Evolutionary conservation across 306 rosid genomes (phyloP), one percentile per base, ranked within the genome.

Genomic region (Dalbergia cochinchinensis): DNA sequence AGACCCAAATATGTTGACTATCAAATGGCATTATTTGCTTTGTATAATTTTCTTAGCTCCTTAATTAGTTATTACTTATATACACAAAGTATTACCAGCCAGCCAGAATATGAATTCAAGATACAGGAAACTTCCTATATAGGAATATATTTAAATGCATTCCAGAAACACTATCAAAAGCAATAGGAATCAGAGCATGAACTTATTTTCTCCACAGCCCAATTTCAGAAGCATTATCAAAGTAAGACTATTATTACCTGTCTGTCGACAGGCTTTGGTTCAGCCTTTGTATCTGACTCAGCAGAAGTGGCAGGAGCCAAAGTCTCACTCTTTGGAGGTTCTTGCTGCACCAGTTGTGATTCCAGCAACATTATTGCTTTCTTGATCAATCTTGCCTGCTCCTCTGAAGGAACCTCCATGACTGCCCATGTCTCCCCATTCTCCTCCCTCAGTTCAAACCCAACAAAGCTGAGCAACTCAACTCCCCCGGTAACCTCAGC

Each of bases 351-450:
- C 73, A 78, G 69, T 39, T 67, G 92, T 4, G 82, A 85, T 55
- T 89, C 98, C 72, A 96, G 85, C 44, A 88, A 87, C 19, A 37
- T 76, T 5, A 87, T 33, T 7, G 88, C 94, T 58, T 84, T 69
- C 62, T 85, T 83, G 8, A 96, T 83, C 62, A 85, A 73, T 18
- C 50, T 69, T 11, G 88, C 58, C 45, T 77, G 81, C 31, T 89
- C 93, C 84, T 83, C 86, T 0, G 53, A 37, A 48, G 97, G 98
- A 70, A 86, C 88, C 66, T 87, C 97, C 93, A 93, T 91, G 62
- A 83, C 65, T 0, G 93, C 97, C 97, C 97, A 96, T 77, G 90
- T 90, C 61, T 96, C 99, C n/a, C 87, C 98, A 63, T 88, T 89
- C 78, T 96, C 98, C 50, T 92, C 96, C 80, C 26, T 81, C 59